Evolutionary conservation across 2,329 filamentous ascomycete species (phyloP).

Genomic region (Claviceps sp.): DNA sequence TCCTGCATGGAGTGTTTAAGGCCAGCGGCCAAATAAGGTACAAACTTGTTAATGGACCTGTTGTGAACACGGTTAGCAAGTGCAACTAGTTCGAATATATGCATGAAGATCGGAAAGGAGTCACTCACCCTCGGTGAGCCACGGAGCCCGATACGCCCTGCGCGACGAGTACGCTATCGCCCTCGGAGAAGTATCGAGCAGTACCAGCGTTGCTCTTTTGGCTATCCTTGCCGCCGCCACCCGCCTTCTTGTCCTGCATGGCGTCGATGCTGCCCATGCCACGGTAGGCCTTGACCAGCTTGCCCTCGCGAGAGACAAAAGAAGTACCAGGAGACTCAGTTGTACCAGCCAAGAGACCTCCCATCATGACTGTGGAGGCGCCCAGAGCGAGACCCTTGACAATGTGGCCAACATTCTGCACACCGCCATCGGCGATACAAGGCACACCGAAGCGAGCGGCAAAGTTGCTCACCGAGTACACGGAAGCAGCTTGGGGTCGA

Average conservation of each 20-base stretch:
- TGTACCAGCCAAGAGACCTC: conserved; percentile 88
- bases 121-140: conserved; percentile 52
- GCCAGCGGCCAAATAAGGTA: conserved; percentile 89
- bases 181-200: conserved; percentile 95
- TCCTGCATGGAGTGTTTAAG: conserved; percentile 97
- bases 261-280: conserved; percentile 98
- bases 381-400: conserved; percentile 95
- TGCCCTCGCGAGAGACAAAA: conserved; percentile 89
- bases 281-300: conserved; percentile 97
- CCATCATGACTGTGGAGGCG: conserved; percentile 98
- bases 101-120: no score
- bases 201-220: conserved; percentile 86
- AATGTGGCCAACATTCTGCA: conserved; percentile 97
- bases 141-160: conserved; percentile 89
- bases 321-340: conserved; percentile 96
- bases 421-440: conserved; percentile 93
- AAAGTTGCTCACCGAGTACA: conserved; percentile 80
- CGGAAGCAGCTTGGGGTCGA: conserved; percentile 84
- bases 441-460: conserved; percentile 89
- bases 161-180: conserved; percentile 84
- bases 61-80: conserved; percentile 16
- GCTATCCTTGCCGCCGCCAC: conserved; percentile 55
- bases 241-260: conserved; percentile 98
- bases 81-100: neutral
- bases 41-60: conserved; percentile 80